These are phyloP conservation scores for Linnemannia hyalina DNA, from an alignment of 192 early-diverging fungal genomes.

Conservation along the genomic window DNA sequence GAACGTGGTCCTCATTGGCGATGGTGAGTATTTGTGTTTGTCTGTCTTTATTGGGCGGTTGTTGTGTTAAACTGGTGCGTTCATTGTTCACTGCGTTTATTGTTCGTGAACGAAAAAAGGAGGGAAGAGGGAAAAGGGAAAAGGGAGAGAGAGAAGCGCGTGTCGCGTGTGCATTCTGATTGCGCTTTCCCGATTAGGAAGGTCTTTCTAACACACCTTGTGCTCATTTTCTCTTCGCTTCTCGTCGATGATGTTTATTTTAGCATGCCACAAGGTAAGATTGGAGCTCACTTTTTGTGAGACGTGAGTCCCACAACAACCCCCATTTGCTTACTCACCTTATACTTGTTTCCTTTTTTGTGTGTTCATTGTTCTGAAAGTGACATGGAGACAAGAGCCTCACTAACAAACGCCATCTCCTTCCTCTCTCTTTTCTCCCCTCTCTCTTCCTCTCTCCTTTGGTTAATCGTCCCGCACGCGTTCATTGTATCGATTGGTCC, in stretches of 20 bases:
- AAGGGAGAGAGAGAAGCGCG: background rate
- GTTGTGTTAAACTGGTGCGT: background rate
- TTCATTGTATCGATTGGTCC: background rate
- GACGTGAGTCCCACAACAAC: too few relatives aligned
- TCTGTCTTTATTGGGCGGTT: background rate
- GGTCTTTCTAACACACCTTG: background rate
- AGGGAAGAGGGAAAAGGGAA: too few relatives aligned
- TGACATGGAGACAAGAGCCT: too few relatives aligned
- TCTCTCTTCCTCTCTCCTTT: too few relatives aligned
- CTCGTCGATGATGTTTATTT: background rate
- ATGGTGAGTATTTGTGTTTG: slow-evolving; percentile 8
- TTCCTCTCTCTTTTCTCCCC: too few relatives aligned
- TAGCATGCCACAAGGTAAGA: slow-evolving; percentile 3
- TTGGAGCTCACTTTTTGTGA: background rate
- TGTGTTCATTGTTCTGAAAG: too few relatives aligned
- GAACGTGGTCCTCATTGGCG: slow-evolving; percentile 14
- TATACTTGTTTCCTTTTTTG: too few relatives aligned
- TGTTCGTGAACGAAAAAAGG: too few relatives aligned
- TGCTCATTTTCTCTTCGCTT: background rate
- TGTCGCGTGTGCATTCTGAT: background rate
- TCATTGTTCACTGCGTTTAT: background rate
- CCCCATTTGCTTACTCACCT: too few relatives aligned
- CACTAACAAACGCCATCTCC: too few relatives aligned
- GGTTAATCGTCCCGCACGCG: background rate
- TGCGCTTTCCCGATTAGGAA: background rate